A percentile compares a stretch with the other conserved stretches of the same genome.
Conservation (phyloP, 83 land plant species). For the Isoetes engelmannii region DNA sequence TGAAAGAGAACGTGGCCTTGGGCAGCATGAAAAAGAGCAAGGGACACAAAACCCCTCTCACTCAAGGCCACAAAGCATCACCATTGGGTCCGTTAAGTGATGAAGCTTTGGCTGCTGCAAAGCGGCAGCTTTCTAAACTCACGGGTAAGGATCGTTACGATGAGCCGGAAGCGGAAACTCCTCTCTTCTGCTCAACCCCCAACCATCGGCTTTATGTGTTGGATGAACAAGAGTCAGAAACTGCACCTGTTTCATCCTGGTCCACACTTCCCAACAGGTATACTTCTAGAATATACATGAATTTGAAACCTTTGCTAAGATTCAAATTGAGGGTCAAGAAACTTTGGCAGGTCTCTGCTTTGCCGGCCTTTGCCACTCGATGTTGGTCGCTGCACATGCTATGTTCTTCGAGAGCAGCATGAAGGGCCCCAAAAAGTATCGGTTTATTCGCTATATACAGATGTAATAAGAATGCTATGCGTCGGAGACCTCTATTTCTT, state of each 20-base stretch:
- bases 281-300: background rate
- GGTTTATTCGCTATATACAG: constrained; percentile 63
- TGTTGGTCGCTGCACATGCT: constrained; percentile 69
- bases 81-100: background rate
- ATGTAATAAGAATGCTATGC: constrained; percentile 33
- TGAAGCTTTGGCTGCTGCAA: background rate
- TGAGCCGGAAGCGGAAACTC: constrained; percentile 11
- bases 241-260: constrained; percentile 86
- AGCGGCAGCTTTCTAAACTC: background rate
- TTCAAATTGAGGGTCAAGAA: background rate
- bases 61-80: background rate
- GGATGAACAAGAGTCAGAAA: constrained; percentile 62
- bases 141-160: background rate
- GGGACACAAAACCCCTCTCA: background rate
- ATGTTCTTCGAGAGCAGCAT: constrained; percentile 45
- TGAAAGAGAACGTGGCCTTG: constrained; percentile 16
- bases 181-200: constrained; percentile 20
- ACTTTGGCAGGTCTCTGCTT: constrained; percentile 46
- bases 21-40: constrained; percentile 18
- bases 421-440: constrained; percentile 31
- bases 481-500: background rate
- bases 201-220: constrained; percentile 37
- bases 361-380: constrained; percentile 66
- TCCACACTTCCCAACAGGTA: constrained; percentile 69
- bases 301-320: background rate